Conservation (phyloP, 164 flowering plant species). For the Sextonia rubra region DNA sequence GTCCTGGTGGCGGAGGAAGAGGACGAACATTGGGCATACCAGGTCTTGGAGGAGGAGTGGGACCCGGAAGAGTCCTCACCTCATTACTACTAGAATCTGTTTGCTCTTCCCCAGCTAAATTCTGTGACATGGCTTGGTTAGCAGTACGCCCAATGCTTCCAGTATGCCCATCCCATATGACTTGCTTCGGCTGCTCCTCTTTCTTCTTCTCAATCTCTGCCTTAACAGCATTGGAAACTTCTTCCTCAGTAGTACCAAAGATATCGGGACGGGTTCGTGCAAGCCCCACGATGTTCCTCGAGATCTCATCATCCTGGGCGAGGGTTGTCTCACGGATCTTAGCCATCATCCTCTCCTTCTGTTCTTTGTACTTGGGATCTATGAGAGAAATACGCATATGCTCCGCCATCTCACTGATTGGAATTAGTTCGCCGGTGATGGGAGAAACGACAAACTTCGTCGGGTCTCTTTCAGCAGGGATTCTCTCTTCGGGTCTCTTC, state of each 20-base stretch:
- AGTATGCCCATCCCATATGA: constrained; percentile 99
- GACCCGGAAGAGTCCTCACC: constrained; percentile 64
- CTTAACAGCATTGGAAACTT: constrained; percentile 99
- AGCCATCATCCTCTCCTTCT: constrained; percentile 97
- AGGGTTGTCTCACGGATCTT: constrained; percentile 96
- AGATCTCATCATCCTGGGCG: constrained; percentile 95
- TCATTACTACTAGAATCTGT: constrained; percentile 39
- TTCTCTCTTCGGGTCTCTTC: constrained; percentile 98
- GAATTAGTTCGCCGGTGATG: constrained; percentile 89
- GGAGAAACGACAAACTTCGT: constrained; percentile 90
- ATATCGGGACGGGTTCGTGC: constrained; percentile 97
- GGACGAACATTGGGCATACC: constrained; percentile 79
- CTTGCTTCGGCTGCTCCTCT: constrained; percentile 96
- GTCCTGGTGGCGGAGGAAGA: constrained; percentile 89
- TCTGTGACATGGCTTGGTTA: constrained; percentile 91
- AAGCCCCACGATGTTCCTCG: constrained; percentile 92
- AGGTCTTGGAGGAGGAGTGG: constrained; percentile 83
- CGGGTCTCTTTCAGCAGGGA: constrained; percentile 82
- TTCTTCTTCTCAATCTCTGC: constrained; percentile 96
- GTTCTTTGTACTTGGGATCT: constrained; percentile 98
- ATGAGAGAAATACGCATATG: constrained; percentile 98
- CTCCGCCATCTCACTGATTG: constrained; percentile 91
- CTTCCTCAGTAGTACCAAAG: constrained; percentile 99
- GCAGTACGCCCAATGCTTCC: constrained; percentile 99
- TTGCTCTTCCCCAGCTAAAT: constrained; percentile 54